Base-by-base conservation (phyloP, 2,329 filamentous ascomycete species). In the Colletotrichum noveboracense region DNA sequence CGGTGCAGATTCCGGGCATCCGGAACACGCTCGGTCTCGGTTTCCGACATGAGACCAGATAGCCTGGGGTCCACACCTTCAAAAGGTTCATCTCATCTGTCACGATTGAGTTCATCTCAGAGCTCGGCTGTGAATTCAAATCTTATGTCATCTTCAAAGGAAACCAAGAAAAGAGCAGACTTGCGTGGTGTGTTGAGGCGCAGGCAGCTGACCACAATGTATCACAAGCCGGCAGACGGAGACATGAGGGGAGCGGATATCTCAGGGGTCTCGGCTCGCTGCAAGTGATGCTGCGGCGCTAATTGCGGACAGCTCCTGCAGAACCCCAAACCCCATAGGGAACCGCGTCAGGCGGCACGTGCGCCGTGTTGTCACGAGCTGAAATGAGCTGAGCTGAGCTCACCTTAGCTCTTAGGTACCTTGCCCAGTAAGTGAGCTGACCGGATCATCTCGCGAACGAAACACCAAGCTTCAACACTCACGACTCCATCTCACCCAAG, bases 301-400 rank as follows among this genome's bases (percentile, higher is more conserved):
- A 66, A 38, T n/a, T 32, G 34, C 38, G 43, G 69, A 30, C 24
- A 30, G 60, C n/a, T 30, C 43, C 30, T 55, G 43, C 43, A 65
- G 26, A 43, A 26, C 34, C 55, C 32, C 7, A 34, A 24, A 62
- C 34, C 24, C 56, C 38, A 48, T 48, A 21, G 0, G 7, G 56
- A 43, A 69, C 38, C 70, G 70, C 72, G 52, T 61, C 36, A 43
- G 48, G 38, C 52, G 72, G 61, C 68, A 75, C 72, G 72, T 71
- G 72, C 72, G 67, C 21, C 18, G 13, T 61, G 48, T 48, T 66
- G 68, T 66, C 72, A 71, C 61, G 28, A 62, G 61, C 71, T 38
- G 18, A 69, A 24, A 16, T 73, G 52, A 36, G 32, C 34, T 61
- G 66, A 52, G 43, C 70, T 73, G 28, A 55, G 55, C 32, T 34